A percentile compares a stretch with the other conserved stretches of the same genome.
Evolutionary conservation across 441 rosid genomes (phyloP).

Genomic region (Eugenia klotzschiana): DNA sequence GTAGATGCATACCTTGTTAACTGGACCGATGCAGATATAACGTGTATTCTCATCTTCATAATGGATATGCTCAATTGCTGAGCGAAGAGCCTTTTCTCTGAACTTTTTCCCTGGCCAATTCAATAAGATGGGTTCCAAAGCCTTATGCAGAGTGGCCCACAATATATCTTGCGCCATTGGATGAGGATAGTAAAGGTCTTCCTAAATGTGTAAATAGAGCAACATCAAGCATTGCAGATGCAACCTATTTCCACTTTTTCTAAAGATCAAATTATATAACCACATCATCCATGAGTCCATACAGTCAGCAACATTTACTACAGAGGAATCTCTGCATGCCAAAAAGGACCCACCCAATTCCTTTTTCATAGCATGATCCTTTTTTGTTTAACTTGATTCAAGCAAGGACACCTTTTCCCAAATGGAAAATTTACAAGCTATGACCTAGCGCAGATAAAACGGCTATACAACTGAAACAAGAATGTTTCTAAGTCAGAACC

Average conservation of each 20-base stretch:
- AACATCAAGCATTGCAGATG: not conserved
- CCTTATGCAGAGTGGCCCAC: slow-evolving; percentile 36
- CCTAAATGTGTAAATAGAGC: slow-evolving; percentile 18
- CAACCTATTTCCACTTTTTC: not conserved
- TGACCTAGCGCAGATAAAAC: not conserved
- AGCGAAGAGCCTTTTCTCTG: slow-evolving; percentile 63
- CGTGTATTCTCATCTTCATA: slow-evolving; percentile 90
- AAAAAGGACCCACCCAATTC: not conserved
- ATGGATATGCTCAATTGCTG: slow-evolving; percentile 61
- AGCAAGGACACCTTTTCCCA: not conserved
- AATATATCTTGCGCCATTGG: slow-evolving; percentile 44
- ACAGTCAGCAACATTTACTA: not conserved
- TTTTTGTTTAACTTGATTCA: not conserved
- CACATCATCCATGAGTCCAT: not conserved
- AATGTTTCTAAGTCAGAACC: not conserved
- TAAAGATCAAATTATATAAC: not conserved
- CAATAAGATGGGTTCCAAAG: slow-evolving; percentile 49
- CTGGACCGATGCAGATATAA: slow-evolving; percentile 89
- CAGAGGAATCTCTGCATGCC: not conserved
- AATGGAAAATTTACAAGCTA: not conserved
- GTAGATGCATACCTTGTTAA: slow-evolving; percentile 56
- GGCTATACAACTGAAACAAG: not conserved
- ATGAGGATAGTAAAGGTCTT: slow-evolving; percentile 57
- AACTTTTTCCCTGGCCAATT: slow-evolving; percentile 78
- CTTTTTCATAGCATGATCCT: not conserved